Conservation (phyloP, 805 yeast genomes). For the Hanseniaspora occidentalis region DNA sequence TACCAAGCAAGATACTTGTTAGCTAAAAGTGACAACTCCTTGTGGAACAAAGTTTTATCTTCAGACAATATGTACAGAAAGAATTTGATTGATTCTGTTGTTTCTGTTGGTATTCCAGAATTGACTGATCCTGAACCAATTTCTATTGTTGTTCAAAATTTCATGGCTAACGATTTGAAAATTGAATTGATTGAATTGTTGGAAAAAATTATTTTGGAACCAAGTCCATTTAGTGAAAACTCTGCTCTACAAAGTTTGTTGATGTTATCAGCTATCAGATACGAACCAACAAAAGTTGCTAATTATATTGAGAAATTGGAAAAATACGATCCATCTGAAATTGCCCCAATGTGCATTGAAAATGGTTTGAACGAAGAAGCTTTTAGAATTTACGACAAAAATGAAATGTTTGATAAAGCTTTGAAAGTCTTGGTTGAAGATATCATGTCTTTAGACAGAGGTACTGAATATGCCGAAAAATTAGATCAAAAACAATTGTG, state of each 20-base stretch:
- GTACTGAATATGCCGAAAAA: conserved; percentile 84
- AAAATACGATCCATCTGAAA: conserved; percentile 84
- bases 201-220: conserved; percentile 93
- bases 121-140: conserved; percentile 86
- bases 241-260: conserved; percentile 89
- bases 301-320: conserved; percentile 82
- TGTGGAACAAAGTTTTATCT: conserved; percentile 72
- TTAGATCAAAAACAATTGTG: conserved; percentile 76
- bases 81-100: conserved; percentile 84
- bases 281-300: conserved; percentile 76
- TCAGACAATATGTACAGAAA: conserved; percentile 78
- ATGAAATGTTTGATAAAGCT: conserved; percentile 66
- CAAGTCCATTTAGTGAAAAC: conserved; percentile 93
- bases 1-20: conserved; percentile 96
- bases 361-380: conserved; percentile 89
- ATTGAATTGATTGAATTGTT: conserved; percentile 85
- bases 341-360: conserved; percentile 84
- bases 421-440: conserved; percentile 86
- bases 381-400: conserved; percentile 78
- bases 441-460: conserved; percentile 88
- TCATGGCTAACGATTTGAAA: conserved; percentile 91
- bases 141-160: conserved; percentile 85
- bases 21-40: conserved; percentile 68
- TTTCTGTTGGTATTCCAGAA: conserved; percentile 93
- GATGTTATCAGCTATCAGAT: conserved; percentile 89